These are phyloP conservation scores for Arabis hirsuta DNA, from an alignment of 345 rosid species.

Conservation along the genomic window DNA sequence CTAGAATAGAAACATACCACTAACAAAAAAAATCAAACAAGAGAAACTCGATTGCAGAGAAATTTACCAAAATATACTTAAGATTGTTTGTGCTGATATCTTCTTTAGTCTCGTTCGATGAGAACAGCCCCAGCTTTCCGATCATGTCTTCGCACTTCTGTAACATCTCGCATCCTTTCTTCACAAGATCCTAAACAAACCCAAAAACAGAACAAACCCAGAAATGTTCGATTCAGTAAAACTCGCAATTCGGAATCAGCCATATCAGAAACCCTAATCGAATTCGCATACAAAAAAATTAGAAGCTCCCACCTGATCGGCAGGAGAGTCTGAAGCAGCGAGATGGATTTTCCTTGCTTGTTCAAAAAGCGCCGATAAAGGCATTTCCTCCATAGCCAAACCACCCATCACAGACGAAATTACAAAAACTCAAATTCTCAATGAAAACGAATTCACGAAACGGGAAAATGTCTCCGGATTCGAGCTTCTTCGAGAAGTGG, in stretches of 20 bases:
- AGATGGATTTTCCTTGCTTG: constrained; percentile 77
- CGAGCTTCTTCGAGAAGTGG: constrained; percentile 17
- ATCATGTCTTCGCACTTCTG: constrained; percentile 90
- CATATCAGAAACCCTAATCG: constrained; percentile 23
- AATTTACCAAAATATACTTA: constrained; percentile 79
- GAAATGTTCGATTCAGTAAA: constrained; percentile 16
- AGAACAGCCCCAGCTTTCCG: constrained; percentile 75
- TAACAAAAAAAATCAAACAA: background rate
- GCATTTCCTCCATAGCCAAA: constrained; percentile 59
- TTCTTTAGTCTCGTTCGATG: constrained; percentile 85
- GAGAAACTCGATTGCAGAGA: background rate
- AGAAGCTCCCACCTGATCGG: constrained; percentile 61
- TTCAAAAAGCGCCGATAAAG: constrained; percentile 74
- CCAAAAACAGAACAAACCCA: background rate
- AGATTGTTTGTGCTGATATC: constrained; percentile 84
- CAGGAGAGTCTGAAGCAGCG: constrained; percentile 58
- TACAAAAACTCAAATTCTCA: constrained; percentile 20
- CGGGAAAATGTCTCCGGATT: background rate
- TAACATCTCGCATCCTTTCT: constrained; percentile 70
- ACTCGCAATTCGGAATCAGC: background rate
- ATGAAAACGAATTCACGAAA: background rate
- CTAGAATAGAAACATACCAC: background rate
- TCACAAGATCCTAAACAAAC: constrained; percentile 58
- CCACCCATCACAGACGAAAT: constrained; percentile 46
- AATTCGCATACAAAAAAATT: background rate